Base-by-base conservation (phyloP, 2,329 filamentous ascomycete species). In the Ophiostoma ips region DNA sequence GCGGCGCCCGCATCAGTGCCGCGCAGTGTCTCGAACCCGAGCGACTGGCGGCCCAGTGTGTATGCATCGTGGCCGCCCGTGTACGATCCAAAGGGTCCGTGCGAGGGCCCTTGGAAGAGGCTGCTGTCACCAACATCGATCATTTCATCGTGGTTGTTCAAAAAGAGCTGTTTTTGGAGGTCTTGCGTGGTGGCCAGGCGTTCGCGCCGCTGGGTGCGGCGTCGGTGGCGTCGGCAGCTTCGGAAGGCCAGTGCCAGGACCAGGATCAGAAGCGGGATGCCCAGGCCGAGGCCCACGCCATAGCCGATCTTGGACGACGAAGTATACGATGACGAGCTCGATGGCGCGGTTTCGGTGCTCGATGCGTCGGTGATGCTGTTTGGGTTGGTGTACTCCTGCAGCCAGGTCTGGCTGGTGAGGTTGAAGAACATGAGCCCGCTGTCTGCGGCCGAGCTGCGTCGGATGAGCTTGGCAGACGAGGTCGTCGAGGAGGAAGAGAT, bases 221-320 rank as follows among this genome's bases (percentile, higher is more conserved):
- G 55, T 60, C 68, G 68, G 31, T 66, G 68, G 50, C 73, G 76
- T 34, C 43, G 43, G 7, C 43, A 52, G 49, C 75, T 66, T 50
- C 65, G 71, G 18, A 74, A 49, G 10, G 55, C 12, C 6, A 57
- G 57, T 1, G 76, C 21, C 2, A 73, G 55, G 1, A 72, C 64
- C 1, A 78, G 64, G 0, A 78, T 53, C 2, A 77, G 58, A 1
- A 75, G 66, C 0, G 74, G 66, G 1, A 83, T 60, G 1, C 81
- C 83, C 1, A 87, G 63, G 1, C 83, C 81, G 1, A 87, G 60
- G 0, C 82, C 83, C 2, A 82, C 64, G 0, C 81, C 81, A 0
- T 86, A 66, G 1, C 80, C 79, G 5, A 82, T 64, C 45, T 71
- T 74, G 53, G 68, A 68, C 24, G 57, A 50, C 55, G 63, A 35